These are phyloP conservation scores for Ustilago trichophora DNA, from an alignment of 1,284 basidiomycete genomes.

Conservation along the genomic window DNA sequence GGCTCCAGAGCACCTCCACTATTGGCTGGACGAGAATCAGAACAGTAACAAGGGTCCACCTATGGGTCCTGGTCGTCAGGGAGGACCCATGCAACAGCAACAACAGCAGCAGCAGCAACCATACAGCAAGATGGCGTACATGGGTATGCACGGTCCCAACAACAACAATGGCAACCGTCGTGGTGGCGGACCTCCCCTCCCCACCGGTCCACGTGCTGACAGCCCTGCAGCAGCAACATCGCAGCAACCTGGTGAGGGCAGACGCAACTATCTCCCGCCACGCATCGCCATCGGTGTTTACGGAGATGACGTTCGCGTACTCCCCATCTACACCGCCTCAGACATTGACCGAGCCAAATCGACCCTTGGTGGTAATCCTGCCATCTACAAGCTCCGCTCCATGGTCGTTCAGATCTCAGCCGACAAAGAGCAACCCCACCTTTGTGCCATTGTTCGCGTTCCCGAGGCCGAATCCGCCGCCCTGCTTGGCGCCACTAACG, in stretches of 20 bases:
- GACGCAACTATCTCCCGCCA: constrained; percentile 69
- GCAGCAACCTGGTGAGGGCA: constrained; percentile 5
- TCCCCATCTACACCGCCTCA: constrained; percentile 28
- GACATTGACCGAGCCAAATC: constrained; percentile 29
- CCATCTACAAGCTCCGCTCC: constrained; percentile 71
- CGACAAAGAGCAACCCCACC: constrained; percentile 80
- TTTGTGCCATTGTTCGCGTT: constrained; percentile 89
- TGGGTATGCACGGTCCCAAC: constrained; percentile 14
- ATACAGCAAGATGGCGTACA: constrained; percentile 21
- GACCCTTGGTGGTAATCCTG: constrained; percentile 21
- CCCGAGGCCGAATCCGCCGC: constrained; percentile 71
- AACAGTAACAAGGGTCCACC: constrained; percentile 4
- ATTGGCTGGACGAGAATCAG: constrained; percentile 76
- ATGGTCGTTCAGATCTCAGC: constrained; percentile 84
- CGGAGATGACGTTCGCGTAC: constrained; percentile 46
- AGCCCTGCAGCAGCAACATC: constrained; percentile 2
- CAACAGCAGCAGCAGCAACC: constrained; percentile 13
- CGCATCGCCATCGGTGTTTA: constrained; percentile 47
- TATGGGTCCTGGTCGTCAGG: background rate
- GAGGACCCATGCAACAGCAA: constrained; percentile 7
- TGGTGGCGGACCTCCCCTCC: constrained; percentile 6
- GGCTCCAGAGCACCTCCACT: constrained; percentile 77
- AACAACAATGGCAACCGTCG: constrained; percentile 62
- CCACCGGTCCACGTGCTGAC: constrained; percentile 19
- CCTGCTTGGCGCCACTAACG: constrained; percentile 50